phyloP scores from a whole-genome alignment of 768 basidiomycete genomes.

The Russula compacta region DNA sequence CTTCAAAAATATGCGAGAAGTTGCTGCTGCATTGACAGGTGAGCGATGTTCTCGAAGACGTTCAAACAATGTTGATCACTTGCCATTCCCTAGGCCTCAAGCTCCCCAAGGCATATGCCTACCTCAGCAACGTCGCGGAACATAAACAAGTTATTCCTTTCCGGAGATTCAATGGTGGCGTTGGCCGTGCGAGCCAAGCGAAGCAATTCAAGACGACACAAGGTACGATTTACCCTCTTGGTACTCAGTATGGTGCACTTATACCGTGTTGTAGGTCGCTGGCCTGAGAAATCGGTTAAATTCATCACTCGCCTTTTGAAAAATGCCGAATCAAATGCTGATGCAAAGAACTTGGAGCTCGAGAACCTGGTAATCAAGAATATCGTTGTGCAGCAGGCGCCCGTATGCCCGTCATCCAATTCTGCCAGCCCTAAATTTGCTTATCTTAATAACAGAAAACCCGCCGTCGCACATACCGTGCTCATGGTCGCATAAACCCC shows the following conservation, averaged over 20 bases:
- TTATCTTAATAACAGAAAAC: constrained; percentile 59
- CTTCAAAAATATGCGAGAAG: constrained; percentile 99
- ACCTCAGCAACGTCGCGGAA: constrained; percentile 88
- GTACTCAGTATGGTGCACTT: background rate
- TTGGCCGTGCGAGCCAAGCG: constrained; percentile 89
- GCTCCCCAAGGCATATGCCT: constrained; percentile 88
- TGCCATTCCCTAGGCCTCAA: constrained; percentile 61
- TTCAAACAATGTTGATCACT: background rate
- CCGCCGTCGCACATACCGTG: constrained; percentile 98
- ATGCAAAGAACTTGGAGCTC: constrained; percentile 89
- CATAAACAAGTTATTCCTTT: constrained; percentile 97
- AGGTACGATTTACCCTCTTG: constrained; percentile 44
- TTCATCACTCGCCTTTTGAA: constrained; percentile 92
- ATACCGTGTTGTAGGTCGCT: constrained; percentile 64
- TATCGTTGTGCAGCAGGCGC: constrained; percentile 98
- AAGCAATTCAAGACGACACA: constrained; percentile 96
- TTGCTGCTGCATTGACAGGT: constrained; percentile 91
- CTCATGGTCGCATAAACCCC: constrained; percentile 96
- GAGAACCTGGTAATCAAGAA: constrained; percentile 93
- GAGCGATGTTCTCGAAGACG: constrained; percentile 19
- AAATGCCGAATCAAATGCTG: constrained; percentile 99
- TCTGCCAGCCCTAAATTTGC: background rate
- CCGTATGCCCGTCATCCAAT: constrained; percentile 44
- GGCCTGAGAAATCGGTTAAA: constrained; percentile 98
- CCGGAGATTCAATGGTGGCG: constrained; percentile 91